These are phyloP conservation scores for Sutorius eximius DNA, from an alignment of 1,284 basidiomycete species.

Conservation along the genomic window DNA sequence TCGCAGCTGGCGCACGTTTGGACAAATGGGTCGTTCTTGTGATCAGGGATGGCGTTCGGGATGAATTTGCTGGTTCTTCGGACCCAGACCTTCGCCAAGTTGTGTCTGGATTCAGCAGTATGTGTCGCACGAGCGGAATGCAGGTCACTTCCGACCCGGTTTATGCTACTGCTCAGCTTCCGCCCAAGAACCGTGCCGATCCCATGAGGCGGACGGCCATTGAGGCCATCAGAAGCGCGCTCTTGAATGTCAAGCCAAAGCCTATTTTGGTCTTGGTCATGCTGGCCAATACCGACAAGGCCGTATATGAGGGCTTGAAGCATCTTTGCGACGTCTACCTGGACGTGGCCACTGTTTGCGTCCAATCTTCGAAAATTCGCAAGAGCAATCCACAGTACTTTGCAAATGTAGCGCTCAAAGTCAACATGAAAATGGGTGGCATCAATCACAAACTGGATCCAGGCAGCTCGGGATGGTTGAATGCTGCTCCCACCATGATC, in stretches of 20 bases:
- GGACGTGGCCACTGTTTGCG: constrained; percentile 73
- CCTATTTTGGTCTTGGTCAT: constrained; percentile 55
- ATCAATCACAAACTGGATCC: constrained; percentile 67
- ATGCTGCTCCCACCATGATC: constrained; percentile 64
- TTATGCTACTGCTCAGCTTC: constrained; percentile 23
- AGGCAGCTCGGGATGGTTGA: constrained; percentile 54
- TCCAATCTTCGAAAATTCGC: constrained; percentile 65
- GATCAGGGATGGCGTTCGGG: constrained; percentile 54
- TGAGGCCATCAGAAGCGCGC: constrained; percentile 13
- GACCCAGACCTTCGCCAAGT: constrained; percentile 52
- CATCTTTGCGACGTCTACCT: constrained; percentile 66
- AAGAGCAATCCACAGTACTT: constrained; percentile 68
- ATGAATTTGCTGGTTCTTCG: constrained; percentile 51
- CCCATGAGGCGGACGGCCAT: constrained; percentile 27
- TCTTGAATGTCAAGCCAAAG: constrained; percentile 37
- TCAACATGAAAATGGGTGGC: constrained; percentile 82
- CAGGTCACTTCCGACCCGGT: constrained; percentile 30
- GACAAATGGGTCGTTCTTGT: constrained; percentile 65
- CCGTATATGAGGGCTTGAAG: constrained; percentile 72
- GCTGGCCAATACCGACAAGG: constrained; percentile 67
- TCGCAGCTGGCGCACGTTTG: constrained; percentile 53
- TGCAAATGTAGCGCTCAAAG: constrained; percentile 75
- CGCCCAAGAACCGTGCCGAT: constrained; percentile 18
- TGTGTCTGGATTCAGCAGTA: constrained; percentile 53
- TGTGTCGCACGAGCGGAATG: constrained; percentile 67